These are phyloP conservation scores for Postia placenta DNA, from an alignment of 768 basidiomycete genomes.

Conservation along the genomic window DNA sequence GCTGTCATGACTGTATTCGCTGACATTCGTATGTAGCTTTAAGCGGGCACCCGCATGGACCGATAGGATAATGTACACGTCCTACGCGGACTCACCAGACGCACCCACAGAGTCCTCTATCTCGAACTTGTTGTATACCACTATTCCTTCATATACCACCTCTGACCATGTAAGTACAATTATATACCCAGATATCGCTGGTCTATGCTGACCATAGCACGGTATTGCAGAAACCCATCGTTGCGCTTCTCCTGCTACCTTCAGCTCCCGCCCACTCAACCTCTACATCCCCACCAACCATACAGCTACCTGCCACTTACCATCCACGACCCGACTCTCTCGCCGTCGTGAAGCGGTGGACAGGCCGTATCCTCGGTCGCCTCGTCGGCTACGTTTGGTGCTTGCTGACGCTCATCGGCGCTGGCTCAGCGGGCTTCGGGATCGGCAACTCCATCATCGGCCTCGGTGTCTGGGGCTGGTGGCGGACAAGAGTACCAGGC, in stretches of 20 bases:
- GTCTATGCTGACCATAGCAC: background rate
- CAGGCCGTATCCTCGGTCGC: conserved; percentile 66
- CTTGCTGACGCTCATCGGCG: conserved; percentile 66
- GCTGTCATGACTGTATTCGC: too few species aligned
- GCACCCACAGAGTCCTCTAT: conserved; percentile 46
- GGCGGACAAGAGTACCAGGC: conserved; percentile 22
- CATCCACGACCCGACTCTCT: conserved; percentile 47
- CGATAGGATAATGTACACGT: conserved; percentile 85
- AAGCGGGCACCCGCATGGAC: conserved; percentile 89
- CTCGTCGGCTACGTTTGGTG: conserved; percentile 78
- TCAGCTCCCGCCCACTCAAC: conserved; percentile 24
- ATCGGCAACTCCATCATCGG: conserved; percentile 69
- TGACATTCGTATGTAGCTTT: conserved; percentile 30
- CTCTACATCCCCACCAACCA: conserved; percentile 29
- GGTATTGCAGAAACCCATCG: conserved; percentile 72
- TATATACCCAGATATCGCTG: too few species aligned
- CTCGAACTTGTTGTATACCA: conserved; percentile 67
- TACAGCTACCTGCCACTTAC: conserved; percentile 47
- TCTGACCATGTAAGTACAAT: conserved; percentile 86
- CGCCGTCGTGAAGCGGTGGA: conserved; percentile 51
- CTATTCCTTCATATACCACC: conserved; percentile 75
- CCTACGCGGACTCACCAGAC: conserved; percentile 58
- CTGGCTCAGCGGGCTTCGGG: conserved; percentile 66
- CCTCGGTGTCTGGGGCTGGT: conserved; percentile 61
- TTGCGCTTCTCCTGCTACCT: conserved; percentile 64